phyloP scores from a whole-genome alignment of 2,329 filamentous ascomycete species.

The Ceratocystis cacaofunesta region DNA sequence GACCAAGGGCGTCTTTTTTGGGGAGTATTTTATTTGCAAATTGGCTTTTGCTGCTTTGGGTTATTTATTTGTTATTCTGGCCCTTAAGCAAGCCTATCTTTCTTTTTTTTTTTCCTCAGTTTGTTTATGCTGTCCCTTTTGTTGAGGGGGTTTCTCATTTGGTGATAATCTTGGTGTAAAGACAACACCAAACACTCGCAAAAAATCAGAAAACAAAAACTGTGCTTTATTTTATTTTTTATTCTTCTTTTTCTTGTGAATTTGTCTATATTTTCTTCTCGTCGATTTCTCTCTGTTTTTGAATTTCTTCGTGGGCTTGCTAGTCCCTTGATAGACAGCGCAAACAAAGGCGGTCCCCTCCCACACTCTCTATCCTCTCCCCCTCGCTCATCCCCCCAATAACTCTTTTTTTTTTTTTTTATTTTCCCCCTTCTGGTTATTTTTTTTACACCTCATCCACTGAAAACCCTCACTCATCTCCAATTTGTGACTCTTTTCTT shows the following conservation, averaged over 20 bases:
- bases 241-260: not conserved
- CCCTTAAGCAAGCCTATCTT: conserved; percentile 2
- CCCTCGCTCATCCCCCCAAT: conserved; percentile 3
- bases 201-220: not conserved
- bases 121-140: not conserved
- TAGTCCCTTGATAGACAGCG: conserved; percentile 2
- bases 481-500: conserved; percentile 2
- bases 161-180: not conserved
- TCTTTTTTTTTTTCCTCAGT: not conserved
- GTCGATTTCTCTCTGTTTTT: not conserved
- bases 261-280: not conserved
- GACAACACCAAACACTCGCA: not conserved
- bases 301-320: not conserved
- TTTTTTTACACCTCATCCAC: conserved; percentile 4
- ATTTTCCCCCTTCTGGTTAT: not conserved
- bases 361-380: conserved; percentile 4
- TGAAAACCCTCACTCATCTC: not conserved
- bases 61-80: conserved; percentile 16
- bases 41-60: conserved; percentile 10
- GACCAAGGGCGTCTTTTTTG: not conserved
- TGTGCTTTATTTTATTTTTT: not conserved
- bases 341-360: conserved; percentile 5
- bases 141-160: not conserved
- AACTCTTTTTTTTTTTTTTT: conserved; percentile 4
- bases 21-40: conserved; percentile 2